These are phyloP conservation scores for Aquilaria yunnanensis DNA, from an alignment of 345 rosid species.

Conservation along the genomic window DNA sequence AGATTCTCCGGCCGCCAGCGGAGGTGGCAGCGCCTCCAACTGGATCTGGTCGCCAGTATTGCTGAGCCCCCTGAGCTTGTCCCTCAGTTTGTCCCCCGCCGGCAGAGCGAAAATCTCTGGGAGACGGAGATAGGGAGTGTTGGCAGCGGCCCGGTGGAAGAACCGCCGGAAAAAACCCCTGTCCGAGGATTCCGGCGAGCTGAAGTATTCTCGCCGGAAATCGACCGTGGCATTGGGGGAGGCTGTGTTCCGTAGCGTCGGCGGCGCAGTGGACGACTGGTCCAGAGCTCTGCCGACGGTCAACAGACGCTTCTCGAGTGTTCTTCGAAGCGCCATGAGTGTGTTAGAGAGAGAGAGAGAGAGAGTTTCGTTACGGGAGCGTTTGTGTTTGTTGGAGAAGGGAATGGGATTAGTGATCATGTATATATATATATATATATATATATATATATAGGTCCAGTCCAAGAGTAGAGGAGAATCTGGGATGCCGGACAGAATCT, in stretches of 20 bases:
- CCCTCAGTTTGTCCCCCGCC: constrained; percentile 45
- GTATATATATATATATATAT: too few relatives aligned
- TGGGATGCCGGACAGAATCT: background rate
- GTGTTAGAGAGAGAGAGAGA: background rate
- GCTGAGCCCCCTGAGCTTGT: constrained; percentile 31
- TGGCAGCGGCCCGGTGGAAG: constrained; percentile 33
- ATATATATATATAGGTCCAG: constrained; percentile 32
- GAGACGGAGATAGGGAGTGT: constrained; percentile 5
- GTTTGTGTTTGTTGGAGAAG: background rate
- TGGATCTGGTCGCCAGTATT: constrained; percentile 19
- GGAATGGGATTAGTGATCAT: background rate
- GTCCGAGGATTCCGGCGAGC: constrained; percentile 26
- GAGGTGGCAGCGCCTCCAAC: constrained; percentile 13
- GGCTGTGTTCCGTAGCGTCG: constrained; percentile 18
- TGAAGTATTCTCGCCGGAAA: constrained; percentile 32
- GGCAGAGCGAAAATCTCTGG: constrained; percentile 39
- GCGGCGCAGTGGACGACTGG: constrained; percentile 8
- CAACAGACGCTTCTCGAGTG: constrained; percentile 30
- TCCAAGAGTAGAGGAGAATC: constrained; percentile 27
- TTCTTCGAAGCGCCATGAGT: constrained; percentile 41
- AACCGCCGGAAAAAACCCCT: constrained; percentile 37
- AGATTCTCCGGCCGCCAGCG: constrained; percentile 3
- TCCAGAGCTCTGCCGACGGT: constrained; percentile 14
- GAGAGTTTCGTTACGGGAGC: background rate
- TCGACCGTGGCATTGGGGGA: constrained; percentile 8